phyloP scores from a whole-genome alignment of 2,329 filamentous ascomycete genomes.

The Raffaelea deltoideospora region DNA sequence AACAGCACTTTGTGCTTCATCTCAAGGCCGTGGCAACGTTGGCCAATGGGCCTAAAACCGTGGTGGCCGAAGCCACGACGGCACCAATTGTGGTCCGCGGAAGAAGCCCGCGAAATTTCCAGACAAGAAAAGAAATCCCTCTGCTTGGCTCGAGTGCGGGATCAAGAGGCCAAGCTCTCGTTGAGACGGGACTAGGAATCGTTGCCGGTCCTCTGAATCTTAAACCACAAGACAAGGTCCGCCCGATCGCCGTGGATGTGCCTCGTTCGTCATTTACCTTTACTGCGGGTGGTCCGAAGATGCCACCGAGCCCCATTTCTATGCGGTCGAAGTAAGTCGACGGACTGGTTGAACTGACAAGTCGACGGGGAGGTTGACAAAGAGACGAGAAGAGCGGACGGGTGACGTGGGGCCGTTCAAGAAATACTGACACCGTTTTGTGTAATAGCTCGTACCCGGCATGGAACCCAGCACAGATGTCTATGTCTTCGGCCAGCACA shows the following conservation, averaged over 20 bases:
- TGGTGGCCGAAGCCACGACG: conserved; percentile 71
- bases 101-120: conserved; percentile 86
- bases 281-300: conserved; percentile 31
- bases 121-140: conserved; percentile 83
- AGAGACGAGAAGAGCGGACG: too few relatives aligned
- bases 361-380: too few relatives aligned
- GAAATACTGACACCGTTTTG: too few relatives aligned
- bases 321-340: conserved; percentile 43
- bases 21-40: conserved; percentile 76
- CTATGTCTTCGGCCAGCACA: conserved; percentile 14
- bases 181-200: conserved; percentile 46
- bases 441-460: conserved; percentile 45
- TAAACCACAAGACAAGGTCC: conserved; percentile 40
- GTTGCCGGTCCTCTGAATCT: conserved; percentile 39
- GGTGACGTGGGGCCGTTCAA: too few relatives aligned
- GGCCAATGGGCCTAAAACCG: conserved; percentile 65
- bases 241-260: conserved; percentile 37
- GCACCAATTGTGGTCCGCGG: conserved; percentile 88
- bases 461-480: conserved; percentile 37
- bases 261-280: conserved; percentile 44
- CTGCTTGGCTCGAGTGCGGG: conserved; percentile 63
- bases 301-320: conserved; percentile 35
- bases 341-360: too few relatives aligned
- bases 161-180: conserved; percentile 60
- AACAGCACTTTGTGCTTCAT: conserved; percentile 88